phyloP scores from a whole-genome alignment of 352 stramenopile species.

The Pythium insidiosum region DNA sequence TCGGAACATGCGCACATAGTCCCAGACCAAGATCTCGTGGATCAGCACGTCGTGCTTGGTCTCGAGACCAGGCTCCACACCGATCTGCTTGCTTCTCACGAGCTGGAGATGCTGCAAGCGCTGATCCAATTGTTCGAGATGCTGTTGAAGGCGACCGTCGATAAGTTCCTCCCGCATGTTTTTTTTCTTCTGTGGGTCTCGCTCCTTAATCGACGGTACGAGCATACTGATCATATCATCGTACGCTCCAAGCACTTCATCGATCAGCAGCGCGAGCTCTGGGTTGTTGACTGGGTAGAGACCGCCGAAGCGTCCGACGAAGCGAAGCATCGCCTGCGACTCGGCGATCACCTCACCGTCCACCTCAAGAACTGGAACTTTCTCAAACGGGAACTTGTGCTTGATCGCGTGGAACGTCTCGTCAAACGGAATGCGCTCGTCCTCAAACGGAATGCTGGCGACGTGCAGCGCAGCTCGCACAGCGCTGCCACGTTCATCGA shows the following conservation, averaged over 20 bases:
- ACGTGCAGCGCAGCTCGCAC: slow-evolving; percentile 12
- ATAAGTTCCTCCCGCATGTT: slow-evolving; percentile 10
- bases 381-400: slow-evolving; percentile 16
- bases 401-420: slow-evolving; percentile 21
- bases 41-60: slow-evolving; percentile 8
- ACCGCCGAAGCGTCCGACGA: slow-evolving; percentile 17
- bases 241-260: slow-evolving; percentile 23
- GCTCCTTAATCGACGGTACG: slow-evolving; percentile 16
- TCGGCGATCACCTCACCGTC: slow-evolving; percentile 17
- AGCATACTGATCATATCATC: slow-evolving; percentile 1
- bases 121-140: slow-evolving; percentile 3
- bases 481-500: slow-evolving; percentile 15
- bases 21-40: slow-evolving; percentile 18
- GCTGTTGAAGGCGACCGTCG: neutral
- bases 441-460: slow-evolving; percentile 18
- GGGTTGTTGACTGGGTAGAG: slow-evolving; percentile 24
- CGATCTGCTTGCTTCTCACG: no score
- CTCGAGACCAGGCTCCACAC: slow-evolving; percentile 1
- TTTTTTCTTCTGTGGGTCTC: slow-evolving; percentile 7
- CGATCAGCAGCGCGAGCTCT: slow-evolving; percentile 12
- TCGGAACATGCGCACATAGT: slow-evolving; percentile 8
- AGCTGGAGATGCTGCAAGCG: slow-evolving; percentile 2
- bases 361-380: slow-evolving; percentile 19
- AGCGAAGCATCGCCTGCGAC: slow-evolving; percentile 22
- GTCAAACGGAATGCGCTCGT: slow-evolving; percentile 16